Conservation (phyloP, 2,329 filamentous ascomycete species). For the Emmonsia crescens region DNA sequence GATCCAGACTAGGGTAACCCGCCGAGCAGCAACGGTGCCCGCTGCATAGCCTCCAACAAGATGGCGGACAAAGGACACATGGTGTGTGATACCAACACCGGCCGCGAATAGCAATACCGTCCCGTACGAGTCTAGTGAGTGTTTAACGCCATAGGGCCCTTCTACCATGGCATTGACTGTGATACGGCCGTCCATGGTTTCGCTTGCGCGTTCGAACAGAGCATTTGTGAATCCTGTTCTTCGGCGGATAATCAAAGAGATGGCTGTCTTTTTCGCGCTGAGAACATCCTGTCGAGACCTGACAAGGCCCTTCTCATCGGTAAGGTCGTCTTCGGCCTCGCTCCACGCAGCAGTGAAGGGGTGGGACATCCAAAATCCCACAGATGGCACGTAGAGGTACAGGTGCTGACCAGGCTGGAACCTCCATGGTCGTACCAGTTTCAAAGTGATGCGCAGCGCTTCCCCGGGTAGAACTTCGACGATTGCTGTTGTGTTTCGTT, state of each 20-base stretch:
- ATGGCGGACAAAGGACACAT: constrained; percentile 76
- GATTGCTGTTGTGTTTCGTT: constrained; percentile 51
- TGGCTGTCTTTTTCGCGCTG: constrained; percentile 38
- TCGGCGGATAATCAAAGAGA: constrained; percentile 78
- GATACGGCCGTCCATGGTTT: constrained; percentile 43
- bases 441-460: constrained; percentile 57
- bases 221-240: constrained; percentile 80
- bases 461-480: constrained; percentile 61
- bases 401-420: constrained; percentile 62
- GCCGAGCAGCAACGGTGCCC: constrained; percentile 66
- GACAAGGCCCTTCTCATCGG: constrained; percentile 31
- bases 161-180: constrained; percentile 66
- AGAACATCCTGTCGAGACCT: constrained; percentile 43
- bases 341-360: constrained; percentile 73
- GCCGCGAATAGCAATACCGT: constrained; percentile 85
- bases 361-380: constrained; percentile 62
- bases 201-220: constrained; percentile 59
- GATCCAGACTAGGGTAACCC: constrained; percentile 80
- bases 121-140: constrained; percentile 83
- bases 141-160: constrained; percentile 76
- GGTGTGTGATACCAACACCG: constrained; percentile 90
- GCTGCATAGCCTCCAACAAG: constrained; percentile 58
- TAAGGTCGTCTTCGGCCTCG: constrained; percentile 42
- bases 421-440: constrained; percentile 54
- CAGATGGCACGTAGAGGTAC: constrained; percentile 58